Percentiles rank a stretch among this genome's conserved stretches.
These are phyloP conservation scores for Heritiera fomes DNA, from an alignment of 345 rosid species.

Conservation along the genomic window DNA sequence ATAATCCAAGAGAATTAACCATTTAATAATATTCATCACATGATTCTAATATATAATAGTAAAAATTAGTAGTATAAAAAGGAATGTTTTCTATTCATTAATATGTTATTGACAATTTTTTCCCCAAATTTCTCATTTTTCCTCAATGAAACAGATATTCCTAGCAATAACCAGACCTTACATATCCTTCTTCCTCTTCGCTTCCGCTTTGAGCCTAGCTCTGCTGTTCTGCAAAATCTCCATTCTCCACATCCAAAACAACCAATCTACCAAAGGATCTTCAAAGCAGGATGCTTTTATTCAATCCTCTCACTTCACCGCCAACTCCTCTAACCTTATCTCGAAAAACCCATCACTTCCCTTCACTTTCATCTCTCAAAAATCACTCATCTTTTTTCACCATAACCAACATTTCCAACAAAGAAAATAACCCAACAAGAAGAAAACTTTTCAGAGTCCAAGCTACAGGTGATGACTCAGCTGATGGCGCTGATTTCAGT, in stretches of 20 bases:
- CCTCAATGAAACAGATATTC: background rate
- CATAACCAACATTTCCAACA: slow-evolving; percentile 22
- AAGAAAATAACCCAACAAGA: slow-evolving; percentile 17
- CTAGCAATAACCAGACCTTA: background rate
- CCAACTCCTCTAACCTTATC: slow-evolving; percentile 26
- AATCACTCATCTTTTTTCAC: slow-evolving; percentile 32
- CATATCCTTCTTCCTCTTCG: background rate
- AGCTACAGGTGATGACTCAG: slow-evolving; percentile 59
- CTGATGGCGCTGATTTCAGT: slow-evolving; percentile 82
- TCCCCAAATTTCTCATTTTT: background rate
- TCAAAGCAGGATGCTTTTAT: slow-evolving; percentile 23
- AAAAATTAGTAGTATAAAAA: background rate
- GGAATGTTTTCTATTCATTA: background rate
- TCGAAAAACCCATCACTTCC: slow-evolving; percentile 20
- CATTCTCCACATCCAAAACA: slow-evolving; percentile 22
- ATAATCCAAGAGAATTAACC: too few species aligned
- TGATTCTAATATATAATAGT: background rate
- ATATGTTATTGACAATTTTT: background rate
- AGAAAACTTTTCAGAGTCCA: slow-evolving; percentile 37
- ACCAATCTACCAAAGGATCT: slow-evolving; percentile 17
- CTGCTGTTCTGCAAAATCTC: background rate
- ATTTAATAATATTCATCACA: background rate
- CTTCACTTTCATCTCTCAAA: slow-evolving; percentile 22
- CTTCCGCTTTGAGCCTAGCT: background rate
- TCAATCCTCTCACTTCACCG: slow-evolving; percentile 38